phyloP scores from a whole-genome alignment of 495 filamentous ascomycete species.

The Diplogelasinospora grovesii region DNA sequence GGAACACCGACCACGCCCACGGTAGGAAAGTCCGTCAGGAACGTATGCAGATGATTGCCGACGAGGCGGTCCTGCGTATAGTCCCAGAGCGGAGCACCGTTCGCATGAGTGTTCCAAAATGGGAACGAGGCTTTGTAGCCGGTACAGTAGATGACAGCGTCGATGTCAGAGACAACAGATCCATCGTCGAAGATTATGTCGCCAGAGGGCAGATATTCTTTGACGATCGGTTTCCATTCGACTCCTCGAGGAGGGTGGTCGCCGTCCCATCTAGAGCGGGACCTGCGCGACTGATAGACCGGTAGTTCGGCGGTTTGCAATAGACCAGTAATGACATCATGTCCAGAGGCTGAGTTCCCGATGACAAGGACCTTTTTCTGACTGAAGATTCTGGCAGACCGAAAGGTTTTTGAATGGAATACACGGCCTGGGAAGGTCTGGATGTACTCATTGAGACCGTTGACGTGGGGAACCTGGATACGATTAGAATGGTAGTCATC shows the following conservation, averaged over 20 bases:
- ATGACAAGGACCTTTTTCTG: constrained; percentile 36
- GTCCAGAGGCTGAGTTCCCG: constrained; percentile 47
- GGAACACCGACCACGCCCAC: constrained; percentile 39
- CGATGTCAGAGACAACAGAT: constrained; percentile 32
- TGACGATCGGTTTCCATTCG: constrained; percentile 40
- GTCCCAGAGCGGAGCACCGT: constrained; percentile 36
- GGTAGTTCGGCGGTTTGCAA: constrained; percentile 26
- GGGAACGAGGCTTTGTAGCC: constrained; percentile 44
- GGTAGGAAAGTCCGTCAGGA: constrained; percentile 33
- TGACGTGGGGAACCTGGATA: constrained; percentile 34
- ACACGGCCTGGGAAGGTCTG: constrained; percentile 32
- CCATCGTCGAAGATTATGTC: constrained; percentile 39
- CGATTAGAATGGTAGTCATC: background rate
- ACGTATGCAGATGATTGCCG: constrained; percentile 38
- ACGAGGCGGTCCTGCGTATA: constrained; percentile 27
- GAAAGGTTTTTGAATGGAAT: constrained; percentile 42
- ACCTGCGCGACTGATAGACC: constrained; percentile 40
- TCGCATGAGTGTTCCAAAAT: constrained; percentile 39
- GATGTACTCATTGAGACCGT: constrained; percentile 35
- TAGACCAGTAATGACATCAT: constrained; percentile 38
- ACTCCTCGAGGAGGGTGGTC: constrained; percentile 31
- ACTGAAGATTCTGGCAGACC: constrained; percentile 26
- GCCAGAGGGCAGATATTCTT: constrained; percentile 27
- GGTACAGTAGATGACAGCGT: constrained; percentile 44
- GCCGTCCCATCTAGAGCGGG: constrained; percentile 40